These are phyloP conservation scores for Primulina tabacum DNA, from an alignment of 257 asterid species.

Conservation along the genomic window DNA sequence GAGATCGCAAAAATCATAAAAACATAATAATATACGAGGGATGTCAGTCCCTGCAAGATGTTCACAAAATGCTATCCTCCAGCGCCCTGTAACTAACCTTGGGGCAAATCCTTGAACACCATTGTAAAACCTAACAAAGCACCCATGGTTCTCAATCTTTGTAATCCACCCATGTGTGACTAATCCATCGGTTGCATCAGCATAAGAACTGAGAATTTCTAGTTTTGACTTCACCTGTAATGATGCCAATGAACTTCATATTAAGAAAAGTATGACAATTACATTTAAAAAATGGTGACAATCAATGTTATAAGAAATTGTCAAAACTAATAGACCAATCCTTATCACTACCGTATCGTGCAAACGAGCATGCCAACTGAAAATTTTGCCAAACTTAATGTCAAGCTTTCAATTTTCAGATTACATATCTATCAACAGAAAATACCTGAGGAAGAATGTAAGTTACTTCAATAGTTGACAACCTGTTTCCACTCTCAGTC, in stretches of 20 bases:
- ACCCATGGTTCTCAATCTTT: constrained; percentile 88
- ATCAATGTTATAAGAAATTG: background rate
- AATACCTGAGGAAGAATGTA: background rate
- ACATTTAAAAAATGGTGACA: constrained; percentile 8
- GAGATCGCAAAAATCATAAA: background rate
- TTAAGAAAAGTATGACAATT: background rate
- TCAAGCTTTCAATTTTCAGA: background rate
- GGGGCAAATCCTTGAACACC: constrained; percentile 96
- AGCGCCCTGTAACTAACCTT: constrained; percentile 46
- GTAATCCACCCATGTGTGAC: constrained; percentile 97
- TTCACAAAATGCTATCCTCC: constrained; percentile 6
- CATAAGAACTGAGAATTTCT: constrained; percentile 64
- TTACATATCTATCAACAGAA: background rate
- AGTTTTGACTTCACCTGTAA: constrained; percentile 87
- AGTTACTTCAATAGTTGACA: background rate
- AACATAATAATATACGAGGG: too few relatives aligned
- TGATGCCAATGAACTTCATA: background rate
- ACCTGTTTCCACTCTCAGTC: too few relatives aligned
- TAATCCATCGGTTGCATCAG: constrained; percentile 84
- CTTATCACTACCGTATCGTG: background rate
- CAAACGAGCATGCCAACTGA: constrained; percentile 6
- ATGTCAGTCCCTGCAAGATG: constrained; percentile 14
- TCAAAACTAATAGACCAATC: background rate
- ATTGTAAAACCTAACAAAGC: constrained; percentile 95
- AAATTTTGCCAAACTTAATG: background rate